Percentiles rank a stretch among this genome's conserved stretches.
Evolutionary conservation across 306 rosid species (phyloP).

Genomic region (Styphnolobium japonicum): DNA sequence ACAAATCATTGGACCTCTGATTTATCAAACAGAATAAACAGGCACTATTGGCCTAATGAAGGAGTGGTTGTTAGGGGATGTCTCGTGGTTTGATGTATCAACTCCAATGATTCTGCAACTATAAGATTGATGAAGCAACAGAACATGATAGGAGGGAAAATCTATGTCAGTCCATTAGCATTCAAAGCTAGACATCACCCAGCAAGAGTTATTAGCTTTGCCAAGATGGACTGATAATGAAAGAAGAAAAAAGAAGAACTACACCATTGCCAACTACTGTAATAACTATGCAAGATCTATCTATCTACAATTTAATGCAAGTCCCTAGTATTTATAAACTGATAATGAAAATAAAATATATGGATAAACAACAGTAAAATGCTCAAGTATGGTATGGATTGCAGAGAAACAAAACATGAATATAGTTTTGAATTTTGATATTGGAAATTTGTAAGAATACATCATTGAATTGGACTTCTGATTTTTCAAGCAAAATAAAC

Average conservation of each 20-base stretch:
- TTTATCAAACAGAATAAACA: neutral
- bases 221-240: slow-evolving; percentile 68
- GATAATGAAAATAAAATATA: neutral
- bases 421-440: neutral
- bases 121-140: slow-evolving; percentile 33
- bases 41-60: neutral
- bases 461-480: neutral
- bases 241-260: neutral
- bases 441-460: neutral
- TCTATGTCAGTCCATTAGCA: slow-evolving; percentile 52
- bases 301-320: neutral
- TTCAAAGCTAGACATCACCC: slow-evolving; percentile 55
- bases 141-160: slow-evolving; percentile 36
- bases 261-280: neutral
- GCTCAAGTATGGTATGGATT: neutral
- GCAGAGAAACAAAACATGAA: neutral
- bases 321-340: neutral
- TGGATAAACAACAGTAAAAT: neutral
- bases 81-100: slow-evolving; percentile 26
- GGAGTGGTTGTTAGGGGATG: neutral
- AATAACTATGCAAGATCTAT: neutral
- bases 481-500: neutral
- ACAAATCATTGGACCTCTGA: neutral
- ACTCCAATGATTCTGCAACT: slow-evolving; percentile 47
- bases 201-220: slow-evolving; percentile 48